These are phyloP conservation scores for Botrytis sinoallii DNA, from an alignment of 2,329 filamentous ascomycete genomes.

Conservation along the genomic window DNA sequence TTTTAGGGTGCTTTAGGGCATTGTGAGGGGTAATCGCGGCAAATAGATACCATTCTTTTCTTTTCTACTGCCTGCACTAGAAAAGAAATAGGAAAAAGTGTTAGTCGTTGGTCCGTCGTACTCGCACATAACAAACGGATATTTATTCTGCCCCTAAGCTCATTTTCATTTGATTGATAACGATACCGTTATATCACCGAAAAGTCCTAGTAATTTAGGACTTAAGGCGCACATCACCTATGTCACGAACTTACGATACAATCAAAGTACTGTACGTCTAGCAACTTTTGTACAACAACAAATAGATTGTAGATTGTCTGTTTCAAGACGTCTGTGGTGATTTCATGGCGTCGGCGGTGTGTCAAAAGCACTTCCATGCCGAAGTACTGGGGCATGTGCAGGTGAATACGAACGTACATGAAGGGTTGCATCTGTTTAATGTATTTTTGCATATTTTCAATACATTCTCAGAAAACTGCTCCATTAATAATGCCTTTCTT, in stretches of 20 bases:
- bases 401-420: not conserved
- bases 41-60: not conserved
- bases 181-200: slow-evolving; percentile 10
- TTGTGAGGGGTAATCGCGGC: not conserved
- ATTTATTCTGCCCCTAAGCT: not conserved
- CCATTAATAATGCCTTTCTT: not conserved
- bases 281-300: not conserved
- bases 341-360: not conserved
- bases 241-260: not conserved
- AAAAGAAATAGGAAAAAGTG: not conserved
- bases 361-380: not conserved
- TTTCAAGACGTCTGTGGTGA: not conserved
- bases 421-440: not conserved
- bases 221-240: not conserved
- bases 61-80: not conserved
- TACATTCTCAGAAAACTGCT: not conserved
- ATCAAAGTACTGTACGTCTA: not conserved
- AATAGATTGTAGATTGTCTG: not conserved
- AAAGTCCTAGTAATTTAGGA: not conserved
- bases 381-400: not conserved
- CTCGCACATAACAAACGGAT: not conserved
- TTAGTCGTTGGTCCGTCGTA: not conserved
- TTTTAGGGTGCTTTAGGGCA: not conserved
- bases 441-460: not conserved
- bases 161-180: slow-evolving; percentile 4